These are phyloP conservation scores for Moringa oleifera DNA, from an alignment of 345 rosid species.

Conservation along the genomic window DNA sequence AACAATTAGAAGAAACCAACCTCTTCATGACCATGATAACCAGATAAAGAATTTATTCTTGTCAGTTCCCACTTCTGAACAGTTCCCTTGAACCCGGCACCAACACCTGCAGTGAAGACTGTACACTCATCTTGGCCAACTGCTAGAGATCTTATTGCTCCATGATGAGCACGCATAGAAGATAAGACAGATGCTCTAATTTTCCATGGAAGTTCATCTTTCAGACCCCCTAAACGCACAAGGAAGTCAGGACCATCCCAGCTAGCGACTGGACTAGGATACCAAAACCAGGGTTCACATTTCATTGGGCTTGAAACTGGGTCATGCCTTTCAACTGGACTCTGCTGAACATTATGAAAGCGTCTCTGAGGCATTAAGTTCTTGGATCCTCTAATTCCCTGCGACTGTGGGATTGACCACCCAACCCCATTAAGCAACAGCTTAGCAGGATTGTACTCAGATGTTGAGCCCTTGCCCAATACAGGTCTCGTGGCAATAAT, in stretches of 20 bases:
- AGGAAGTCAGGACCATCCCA: conserved; percentile 85
- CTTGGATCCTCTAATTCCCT: conserved; percentile 50
- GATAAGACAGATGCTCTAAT: conserved; percentile 71
- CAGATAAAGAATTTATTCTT: conserved; percentile 65
- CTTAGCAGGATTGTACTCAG: conserved; percentile 71
- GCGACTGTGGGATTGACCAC: conserved; percentile 73
- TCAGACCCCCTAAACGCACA: conserved; percentile 63
- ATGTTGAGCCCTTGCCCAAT: conserved; percentile 35
- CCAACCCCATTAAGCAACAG: conserved; percentile 78
- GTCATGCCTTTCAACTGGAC: conserved; percentile 30
- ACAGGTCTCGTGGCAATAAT: conserved; percentile 35
- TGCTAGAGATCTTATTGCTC: conserved; percentile 78
- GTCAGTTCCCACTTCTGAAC: conserved; percentile 91
- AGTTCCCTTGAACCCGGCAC: conserved; percentile 90
- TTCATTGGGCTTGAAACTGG: conserved; percentile 40
- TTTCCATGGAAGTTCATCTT: conserved; percentile 91
- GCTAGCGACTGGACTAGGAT: conserved; percentile 76
- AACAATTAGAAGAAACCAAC: conserved; percentile 39
- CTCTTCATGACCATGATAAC: conserved; percentile 97
- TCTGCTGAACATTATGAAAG: conserved; percentile 25
- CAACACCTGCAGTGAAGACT: conserved; percentile 82
- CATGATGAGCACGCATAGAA: conserved; percentile 76
- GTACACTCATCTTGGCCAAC: conserved; percentile 78
- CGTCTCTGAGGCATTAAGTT: conserved; percentile 51
- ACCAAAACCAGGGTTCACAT: conserved; percentile 89